Evolutionary conservation across 768 basidiomycete genomes (phyloP).

Genomic region (Termitomyces sp.): DNA sequence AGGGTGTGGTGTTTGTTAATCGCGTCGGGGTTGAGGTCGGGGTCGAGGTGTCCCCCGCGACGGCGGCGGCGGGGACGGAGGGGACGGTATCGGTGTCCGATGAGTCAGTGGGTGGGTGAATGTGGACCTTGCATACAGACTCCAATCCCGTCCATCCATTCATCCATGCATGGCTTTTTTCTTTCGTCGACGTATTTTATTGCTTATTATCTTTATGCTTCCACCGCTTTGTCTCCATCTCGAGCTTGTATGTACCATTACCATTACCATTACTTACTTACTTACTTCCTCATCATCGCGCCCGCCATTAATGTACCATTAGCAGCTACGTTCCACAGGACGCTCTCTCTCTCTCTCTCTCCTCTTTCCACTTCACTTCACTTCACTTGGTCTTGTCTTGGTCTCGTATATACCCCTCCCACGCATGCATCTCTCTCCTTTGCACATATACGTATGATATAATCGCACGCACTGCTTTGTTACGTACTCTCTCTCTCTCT

Average conservation of each 20-base stretch:
- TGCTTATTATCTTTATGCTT: constrained; percentile 10
- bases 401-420: background rate
- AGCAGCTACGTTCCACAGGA: background rate
- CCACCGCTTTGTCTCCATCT: background rate
- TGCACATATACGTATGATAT: too few species aligned
- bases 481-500: background rate
- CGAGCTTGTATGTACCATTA: too few species aligned
- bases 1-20: constrained; percentile 18
- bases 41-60: too few species aligned
- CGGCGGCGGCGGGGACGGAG: background rate
- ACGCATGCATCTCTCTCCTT: too few species aligned
- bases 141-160: too few species aligned
- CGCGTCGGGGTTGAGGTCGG: background rate
- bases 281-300: background rate
- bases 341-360: too few species aligned
- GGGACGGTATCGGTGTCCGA: too few species aligned
- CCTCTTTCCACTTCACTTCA: too few species aligned
- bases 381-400: too few species aligned
- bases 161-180: too few species aligned
- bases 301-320: background rate
- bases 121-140: background rate
- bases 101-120: too few species aligned
- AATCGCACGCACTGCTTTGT: background rate
- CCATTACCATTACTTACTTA: background rate
- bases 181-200: constrained; percentile 6